Evolutionary conservation across 768 basidiomycete genomes (phyloP).

Genomic region (Rhizopogon vulgaris): DNA sequence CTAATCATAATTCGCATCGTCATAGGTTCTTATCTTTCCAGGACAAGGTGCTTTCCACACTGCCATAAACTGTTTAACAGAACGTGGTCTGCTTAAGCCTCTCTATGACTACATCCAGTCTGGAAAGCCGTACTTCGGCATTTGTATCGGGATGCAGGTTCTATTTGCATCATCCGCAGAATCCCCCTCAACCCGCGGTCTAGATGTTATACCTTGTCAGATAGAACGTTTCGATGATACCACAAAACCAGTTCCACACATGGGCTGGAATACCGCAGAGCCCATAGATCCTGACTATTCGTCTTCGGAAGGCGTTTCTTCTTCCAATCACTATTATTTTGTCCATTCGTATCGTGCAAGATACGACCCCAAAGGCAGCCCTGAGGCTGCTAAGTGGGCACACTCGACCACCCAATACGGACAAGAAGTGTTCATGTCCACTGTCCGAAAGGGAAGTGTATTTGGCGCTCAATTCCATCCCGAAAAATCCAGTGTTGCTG

Average conservation of each 20-base stretch:
- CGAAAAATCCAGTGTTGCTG: conserved; percentile 91
- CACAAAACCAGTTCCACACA: conserved; percentile 92
- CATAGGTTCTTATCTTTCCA: conserved; percentile 89
- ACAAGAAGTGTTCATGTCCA: conserved; percentile 84
- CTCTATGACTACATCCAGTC: conserved; percentile 77
- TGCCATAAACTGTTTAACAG: conserved; percentile 70
- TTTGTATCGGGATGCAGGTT: conserved; percentile 98
- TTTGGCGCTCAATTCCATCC: conserved; percentile 97
- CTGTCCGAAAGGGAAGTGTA: conserved; percentile 75
- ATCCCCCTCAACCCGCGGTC: conserved; percentile 58
- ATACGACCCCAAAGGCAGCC: conserved; percentile 52
- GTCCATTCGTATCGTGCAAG: conserved; percentile 92
- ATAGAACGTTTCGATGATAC: conserved; percentile 65
- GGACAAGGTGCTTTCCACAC: conserved; percentile 93
- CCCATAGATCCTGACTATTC: conserved; percentile 39
- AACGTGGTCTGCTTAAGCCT: conserved; percentile 73
- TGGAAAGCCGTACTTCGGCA: conserved; percentile 92
- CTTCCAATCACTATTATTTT: conserved; percentile 83
- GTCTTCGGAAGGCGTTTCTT: conserved; percentile 41
- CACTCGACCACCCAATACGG: conserved; percentile 92
- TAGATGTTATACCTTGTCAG: conserved; percentile 78
- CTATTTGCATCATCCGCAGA: conserved; percentile 87
- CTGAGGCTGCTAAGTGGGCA: conserved; percentile 65
- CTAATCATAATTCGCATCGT: conserved; percentile 7
- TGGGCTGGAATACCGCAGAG: conserved; percentile 90